Conservation (phyloP, 106 monocot genomes). For the Dendrobium chrysotoxum region DNA sequence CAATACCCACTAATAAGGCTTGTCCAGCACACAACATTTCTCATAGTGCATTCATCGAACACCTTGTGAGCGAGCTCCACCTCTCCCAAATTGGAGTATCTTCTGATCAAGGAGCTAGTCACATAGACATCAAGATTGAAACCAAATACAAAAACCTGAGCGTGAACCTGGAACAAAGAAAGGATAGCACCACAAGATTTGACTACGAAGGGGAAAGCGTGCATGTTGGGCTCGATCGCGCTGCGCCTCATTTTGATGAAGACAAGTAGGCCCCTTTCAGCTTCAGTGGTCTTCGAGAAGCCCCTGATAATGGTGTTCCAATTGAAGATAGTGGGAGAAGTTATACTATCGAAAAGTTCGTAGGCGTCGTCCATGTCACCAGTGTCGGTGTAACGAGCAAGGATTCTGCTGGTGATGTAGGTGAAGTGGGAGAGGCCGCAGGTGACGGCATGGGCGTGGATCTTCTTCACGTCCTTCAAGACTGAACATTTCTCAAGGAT, state of each 20-base stretch:
- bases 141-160: constrained; percentile 20
- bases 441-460: constrained; percentile 25
- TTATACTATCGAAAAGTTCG: constrained; percentile 17
- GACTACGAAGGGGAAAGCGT: constrained; percentile 38
- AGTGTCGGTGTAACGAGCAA: background rate
- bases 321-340: constrained; percentile 16
- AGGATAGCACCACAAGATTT: constrained; percentile 14
- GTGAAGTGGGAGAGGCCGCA: constrained; percentile 16
- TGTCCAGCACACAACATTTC: constrained; percentile 34
- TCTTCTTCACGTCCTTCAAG: constrained; percentile 12
- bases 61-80: constrained; percentile 20
- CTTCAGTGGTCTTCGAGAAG: constrained; percentile 8
- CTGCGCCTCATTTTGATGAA: constrained; percentile 19
- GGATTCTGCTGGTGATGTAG: constrained; percentile 15
- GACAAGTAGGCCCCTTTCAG: constrained; percentile 12
- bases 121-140: constrained; percentile 16
- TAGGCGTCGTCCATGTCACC: constrained; percentile 9
- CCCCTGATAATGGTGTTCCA: constrained; percentile 33
- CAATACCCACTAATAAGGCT: constrained; percentile 31
- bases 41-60: constrained; percentile 29
- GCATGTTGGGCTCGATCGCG: constrained; percentile 19
- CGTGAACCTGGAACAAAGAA: constrained; percentile 24
- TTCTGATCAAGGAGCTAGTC: constrained; percentile 28
- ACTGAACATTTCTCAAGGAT: constrained; percentile 18
- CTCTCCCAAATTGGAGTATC: constrained; percentile 15